Base-by-base conservation (phyloP, 1,284 basidiomycete species). In the Rhodotorula sp. region DNA sequence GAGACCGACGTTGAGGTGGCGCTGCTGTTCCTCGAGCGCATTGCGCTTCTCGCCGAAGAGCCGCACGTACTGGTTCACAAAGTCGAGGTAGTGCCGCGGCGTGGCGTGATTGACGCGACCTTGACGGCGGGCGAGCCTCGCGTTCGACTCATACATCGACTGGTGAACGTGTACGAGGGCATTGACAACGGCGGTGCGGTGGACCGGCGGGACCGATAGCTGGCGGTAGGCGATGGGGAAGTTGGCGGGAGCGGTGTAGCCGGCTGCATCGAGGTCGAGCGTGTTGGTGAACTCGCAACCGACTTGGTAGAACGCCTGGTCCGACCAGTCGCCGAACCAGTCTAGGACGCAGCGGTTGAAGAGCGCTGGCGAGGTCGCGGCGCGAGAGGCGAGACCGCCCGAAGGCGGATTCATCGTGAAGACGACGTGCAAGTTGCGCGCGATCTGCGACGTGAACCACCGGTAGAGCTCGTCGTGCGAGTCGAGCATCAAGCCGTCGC, bases 291-390 rank as follows among this genome's bases (percentile, higher is more conserved):
- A 94, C 81, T 97, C 94, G 84, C 90, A 87, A 48, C 91, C 94
- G 68, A 98, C 94, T 83, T 97, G 94, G 79, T 91, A 96, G 80
- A 97, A 91, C 1, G 94, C 94, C 79, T 96, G 93, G 76, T 95
- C 92, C 11, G 94, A 93, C 94, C 94, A 97, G 79, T 96, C 93
- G 51, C 94, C 94, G 76, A 97, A 97, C 94, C 94, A 97, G 81
- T 97, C 94, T 67, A 98, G 85, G 9, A 97, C 94, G 79, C 94
- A 98, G 83, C 94, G 89, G 82, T 98, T 98, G 87, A 98, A 98
- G 77, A 97, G 84, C 24, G 94, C 94, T 8, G 96, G 96, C 1
- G 94, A 98, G 0, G 96, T 98, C 1, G 96, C 95, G 13, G 94
- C 96, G 66, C 94, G 88, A 27, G 92, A 93, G 10, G 94, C 94